Evolutionary conservation across 768 basidiomycete species (phyloP), one percentile per base, ranked within the genome.

Genomic region (Lactarius sp.): DNA sequence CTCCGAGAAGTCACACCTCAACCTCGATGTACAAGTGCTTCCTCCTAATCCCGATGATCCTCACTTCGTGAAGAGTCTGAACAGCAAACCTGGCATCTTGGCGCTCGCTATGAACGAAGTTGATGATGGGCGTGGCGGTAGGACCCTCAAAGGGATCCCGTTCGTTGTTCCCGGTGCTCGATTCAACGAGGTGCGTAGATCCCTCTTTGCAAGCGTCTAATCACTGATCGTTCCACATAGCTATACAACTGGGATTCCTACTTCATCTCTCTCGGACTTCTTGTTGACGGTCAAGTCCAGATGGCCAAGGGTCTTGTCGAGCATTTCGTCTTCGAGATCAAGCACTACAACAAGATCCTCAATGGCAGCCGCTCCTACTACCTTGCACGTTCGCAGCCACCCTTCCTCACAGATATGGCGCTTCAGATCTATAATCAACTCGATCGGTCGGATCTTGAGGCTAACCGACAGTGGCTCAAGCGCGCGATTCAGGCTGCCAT

Each of bases 231-330:
- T 50, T 42, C 34, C 27, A 6, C 61, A n/a, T 70, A 94, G 92
- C 79, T 94, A 49, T 94, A 94, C 77, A 94, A 94, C 73, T 94
- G 92, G 92, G 92, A 95, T 75, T 92, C 90, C 8, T 95, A 95
- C 77, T 97, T 97, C 74, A 93, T 96, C 71, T 81, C 90, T 8
- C 85, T 98, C 31, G 96, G 96, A 16, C 83, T 99, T 34, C 84
- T 99, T 8, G 92, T 98, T 27, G 96, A 99, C 71, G 96, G 94
- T 33, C 88, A 94, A 70, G 85, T 96, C 34, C 83, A 86, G 62
- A 90, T 98, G 85, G 96, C 97, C 20, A 93, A 94, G 75, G 92
- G 94, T 70, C 94, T 98, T 86, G 95, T 98, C 50, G 97, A 98
- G 60, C 96, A 99, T 74, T 99, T 98, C 78, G 90, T 97, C 72